Conservation (phyloP, 768 basidiomycete species). For the Dioszegia aurantiaca region DNA sequence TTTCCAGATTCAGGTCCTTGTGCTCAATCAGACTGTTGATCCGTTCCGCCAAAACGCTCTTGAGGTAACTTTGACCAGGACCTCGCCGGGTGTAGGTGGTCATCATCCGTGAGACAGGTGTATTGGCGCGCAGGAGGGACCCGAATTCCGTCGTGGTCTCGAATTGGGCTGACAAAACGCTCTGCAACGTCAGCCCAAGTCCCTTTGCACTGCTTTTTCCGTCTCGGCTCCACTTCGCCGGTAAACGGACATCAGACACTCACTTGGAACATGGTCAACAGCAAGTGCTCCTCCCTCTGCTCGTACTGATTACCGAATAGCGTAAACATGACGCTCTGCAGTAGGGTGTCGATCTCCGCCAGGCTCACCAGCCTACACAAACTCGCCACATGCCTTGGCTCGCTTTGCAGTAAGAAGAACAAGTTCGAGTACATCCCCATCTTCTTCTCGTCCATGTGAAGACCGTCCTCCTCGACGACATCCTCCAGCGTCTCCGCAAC, state of each 20-base stretch:
- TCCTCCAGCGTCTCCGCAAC: slow-evolving; percentile 94
- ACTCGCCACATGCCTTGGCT: slow-evolving; percentile 93
- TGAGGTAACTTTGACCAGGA: slow-evolving; percentile 96
- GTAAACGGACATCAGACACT: slow-evolving; percentile 8
- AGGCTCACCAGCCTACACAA: slow-evolving; percentile 94
- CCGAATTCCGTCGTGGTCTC: slow-evolving; percentile 99
- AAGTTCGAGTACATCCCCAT: slow-evolving; percentile 90
- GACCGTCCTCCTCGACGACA: slow-evolving; percentile 74
- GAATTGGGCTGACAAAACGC: slow-evolving; percentile 96
- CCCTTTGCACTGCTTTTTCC: not conserved
- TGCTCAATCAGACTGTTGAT: slow-evolving; percentile 99
- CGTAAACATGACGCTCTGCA: slow-evolving; percentile 99
- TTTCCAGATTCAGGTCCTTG: slow-evolving; percentile 98
- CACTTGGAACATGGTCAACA: slow-evolving; percentile 91
- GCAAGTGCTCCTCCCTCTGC: slow-evolving; percentile 93
- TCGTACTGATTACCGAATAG: slow-evolving; percentile 99
- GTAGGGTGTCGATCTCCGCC: slow-evolving; percentile 94
- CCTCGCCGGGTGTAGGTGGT: slow-evolving; percentile 98
- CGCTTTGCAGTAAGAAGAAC: slow-evolving; percentile 96
- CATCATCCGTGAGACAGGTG: slow-evolving; percentile 99
- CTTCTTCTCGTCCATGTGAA: slow-evolving; percentile 90
- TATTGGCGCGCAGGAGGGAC: slow-evolving; percentile 96
- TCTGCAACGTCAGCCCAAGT: slow-evolving; percentile 57
- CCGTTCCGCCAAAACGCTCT: slow-evolving; percentile 92
- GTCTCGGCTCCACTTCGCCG: not conserved